Evolutionary conservation across 148 eudicot genomes (phyloP).

Genomic region (Arbutus unedo): DNA sequence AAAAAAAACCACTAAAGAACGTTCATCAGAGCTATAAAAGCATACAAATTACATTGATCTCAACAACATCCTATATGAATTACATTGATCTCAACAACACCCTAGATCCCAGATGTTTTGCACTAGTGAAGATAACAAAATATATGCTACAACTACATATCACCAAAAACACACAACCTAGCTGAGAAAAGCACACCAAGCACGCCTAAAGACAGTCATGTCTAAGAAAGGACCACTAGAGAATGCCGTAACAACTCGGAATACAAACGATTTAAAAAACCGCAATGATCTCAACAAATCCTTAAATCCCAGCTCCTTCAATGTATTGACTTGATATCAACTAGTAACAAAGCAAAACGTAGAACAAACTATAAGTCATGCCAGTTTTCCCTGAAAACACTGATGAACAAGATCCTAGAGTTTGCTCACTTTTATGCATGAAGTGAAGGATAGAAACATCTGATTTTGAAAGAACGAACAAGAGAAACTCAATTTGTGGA

Average conservation of each 20-base stretch:
- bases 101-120: background rate
- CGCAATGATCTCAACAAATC: background rate
- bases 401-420: background rate
- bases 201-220: background rate
- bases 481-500: background rate
- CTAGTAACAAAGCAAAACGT: background rate
- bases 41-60: background rate
- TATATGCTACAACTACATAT: background rate
- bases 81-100: constrained; percentile 1
- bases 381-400: background rate
- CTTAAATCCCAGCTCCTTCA: background rate
- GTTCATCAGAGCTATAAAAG: background rate
- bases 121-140: background rate
- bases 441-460: constrained; percentile 1
- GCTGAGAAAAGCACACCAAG: background rate
- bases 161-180: background rate
- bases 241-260: background rate
- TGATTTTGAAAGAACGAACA: background rate
- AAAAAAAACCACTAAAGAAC: background rate
- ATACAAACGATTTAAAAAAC: background rate
- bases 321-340: background rate
- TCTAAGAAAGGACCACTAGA: background rate
- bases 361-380: background rate
- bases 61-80: background rate
- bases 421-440: too few species aligned